Base-by-base conservation (phyloP, 176 grass and related monocot genomes). In the Musa itinerans region DNA sequence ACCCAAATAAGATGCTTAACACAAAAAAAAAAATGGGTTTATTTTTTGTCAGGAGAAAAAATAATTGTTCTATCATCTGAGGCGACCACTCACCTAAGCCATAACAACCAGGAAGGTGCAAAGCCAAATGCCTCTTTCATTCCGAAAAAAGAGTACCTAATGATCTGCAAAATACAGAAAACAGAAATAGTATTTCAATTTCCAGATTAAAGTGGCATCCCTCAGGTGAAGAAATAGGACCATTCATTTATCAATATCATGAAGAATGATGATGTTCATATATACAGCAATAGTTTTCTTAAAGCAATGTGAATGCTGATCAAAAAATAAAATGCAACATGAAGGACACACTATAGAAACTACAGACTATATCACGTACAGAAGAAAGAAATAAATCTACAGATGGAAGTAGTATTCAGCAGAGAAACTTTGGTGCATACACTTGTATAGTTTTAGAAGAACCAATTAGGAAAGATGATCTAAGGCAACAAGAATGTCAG, bases 141-240 rank as follows among this genome's bases (percentile, higher is more conserved):
- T 11, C 91, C 88, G 77, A 99, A 99, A 83, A 99, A 99, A 10
- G 95, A 89, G 69, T 99, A 99, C 73, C 95, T 91, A 62, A 94
- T 88, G 19, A 89, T 92, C 95, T 99, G 53, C 77, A 85, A 76
- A 22, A 5, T 0, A 65, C 0, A 55, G 22, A 17, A 74, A 55
- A 43, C 20, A 65, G 23, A 25, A 24, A 65, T 11, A 24, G 23
- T 24, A 65, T 11, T 65, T n/a, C 1, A 59, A n/a, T 59, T 59
- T 19, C 56, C 8, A 57, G 2, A 57, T 57, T 57, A 3, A 11
- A 57, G 10, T 4, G 29, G 29, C 29, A 34, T 34, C 29, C 29
- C 29, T 34, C 29, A 34, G 29, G 29, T 34, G 29, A 34, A 34
- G 29, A 34, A 34, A 34, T 3, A 34, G 29, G 29, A 34, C 29